Conservation (phyloP, 192 early-diverging fungal species). For the Chytriomyces sp. region DNA sequence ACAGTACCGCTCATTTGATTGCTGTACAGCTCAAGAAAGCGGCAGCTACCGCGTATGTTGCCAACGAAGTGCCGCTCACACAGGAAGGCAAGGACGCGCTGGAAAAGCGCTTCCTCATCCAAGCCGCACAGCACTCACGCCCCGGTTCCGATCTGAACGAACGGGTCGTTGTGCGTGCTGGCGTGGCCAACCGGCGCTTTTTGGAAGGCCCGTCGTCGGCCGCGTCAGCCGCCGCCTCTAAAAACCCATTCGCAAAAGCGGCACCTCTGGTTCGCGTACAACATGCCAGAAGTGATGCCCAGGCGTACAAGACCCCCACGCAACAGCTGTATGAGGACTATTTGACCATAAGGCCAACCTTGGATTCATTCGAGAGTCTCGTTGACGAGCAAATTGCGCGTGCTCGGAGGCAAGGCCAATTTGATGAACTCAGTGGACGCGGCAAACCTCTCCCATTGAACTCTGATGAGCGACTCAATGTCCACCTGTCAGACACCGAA, state of each 20-base stretch:
- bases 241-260: not conserved
- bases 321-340: slow-evolving; percentile 42
- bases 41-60: not conserved
- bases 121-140: not conserved
- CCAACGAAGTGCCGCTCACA: not conserved
- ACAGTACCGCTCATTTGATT: too few species aligned
- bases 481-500: slow-evolving; percentile 39
- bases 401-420: slow-evolving; percentile 37
- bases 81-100: slow-evolving; percentile 1
- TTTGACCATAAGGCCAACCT: slow-evolving; percentile 39
- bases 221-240: not conserved
- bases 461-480: slow-evolving; percentile 40
- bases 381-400: slow-evolving; percentile 45
- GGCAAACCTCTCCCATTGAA: slow-evolving; percentile 41
- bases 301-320: slow-evolving; percentile 42
- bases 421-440: slow-evolving; percentile 40
- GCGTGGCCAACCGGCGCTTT: slow-evolving; percentile 2
- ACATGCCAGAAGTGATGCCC: slow-evolving; percentile 13
- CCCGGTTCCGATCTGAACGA: not conserved
- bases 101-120: slow-evolving; percentile 12
- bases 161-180: not conserved
- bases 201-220: not conserved
- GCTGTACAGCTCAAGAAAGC: not conserved
- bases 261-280: not conserved
- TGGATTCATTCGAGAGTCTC: slow-evolving; percentile 29